Evolutionary conservation across 306 rosid genomes (phyloP), one percentile per base, ranked within the genome.

Genomic region (Amphicarpaea edgeworthii): DNA sequence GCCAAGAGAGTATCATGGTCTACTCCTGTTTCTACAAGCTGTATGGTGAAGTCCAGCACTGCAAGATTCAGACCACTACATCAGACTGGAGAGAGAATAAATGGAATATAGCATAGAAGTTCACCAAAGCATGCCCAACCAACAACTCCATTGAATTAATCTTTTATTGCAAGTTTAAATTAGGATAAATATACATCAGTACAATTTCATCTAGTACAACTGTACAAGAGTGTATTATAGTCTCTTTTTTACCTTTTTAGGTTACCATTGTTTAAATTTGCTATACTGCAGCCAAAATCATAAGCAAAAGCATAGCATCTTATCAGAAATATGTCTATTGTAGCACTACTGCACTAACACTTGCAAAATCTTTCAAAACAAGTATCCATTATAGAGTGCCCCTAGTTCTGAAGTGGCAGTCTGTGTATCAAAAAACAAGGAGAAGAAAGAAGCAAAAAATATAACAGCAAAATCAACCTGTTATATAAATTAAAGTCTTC

Each of bases 41-140:
- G 90, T 77, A 87, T 81, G 78, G 98, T 95, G 73, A 90, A 92
- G 71, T 90, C 98, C 85, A 95, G 87, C 78, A 92, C 96, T 95
- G 96, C 86, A 87, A 81, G 69, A 81, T 85, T 81, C 71, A 68
- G 80, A 77, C 57, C 55, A 79, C 37, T 73, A 58, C 20, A 63
- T 84, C 55, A 89, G 83, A 81, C 60, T 30, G 46, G 43, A 65
- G 21, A 53, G 50, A 55, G 32, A 19, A 41, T 10, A 38, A 11
- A 45, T 43, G 16, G 12, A 49, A 42, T 46, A 55, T 55, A 38
- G 47, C 57, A 70, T 8, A 49, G 8, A 65, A 70, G 24, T 67
- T 58, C 60, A 76, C 53, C 57, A 79, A 82, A 42, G 55, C 60
- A 61, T 38, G 74, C 3, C 12, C 16, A 72, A 78, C 24, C 41